phyloP scores from a whole-genome alignment of 257 asterid species.

The Forsythia suspensa region DNA sequence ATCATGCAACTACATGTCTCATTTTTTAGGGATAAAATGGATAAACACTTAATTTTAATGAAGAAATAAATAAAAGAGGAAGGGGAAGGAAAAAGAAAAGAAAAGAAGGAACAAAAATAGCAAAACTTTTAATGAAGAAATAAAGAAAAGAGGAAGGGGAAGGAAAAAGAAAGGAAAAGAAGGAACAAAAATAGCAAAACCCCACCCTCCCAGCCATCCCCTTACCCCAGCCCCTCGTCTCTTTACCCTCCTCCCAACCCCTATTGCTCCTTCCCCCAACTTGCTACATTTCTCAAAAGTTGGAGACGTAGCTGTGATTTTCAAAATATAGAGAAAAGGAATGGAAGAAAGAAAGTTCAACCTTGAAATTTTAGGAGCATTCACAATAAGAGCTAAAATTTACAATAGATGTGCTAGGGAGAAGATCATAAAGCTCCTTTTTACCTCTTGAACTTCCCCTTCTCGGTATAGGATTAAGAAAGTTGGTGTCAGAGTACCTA shows the following conservation, averaged over 20 bases:
- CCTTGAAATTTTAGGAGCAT: neutral
- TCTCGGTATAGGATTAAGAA: constrained; percentile 53
- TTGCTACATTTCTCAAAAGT: constrained; percentile 46
- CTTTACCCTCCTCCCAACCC: constrained; percentile 5
- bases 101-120: too few relatives aligned
- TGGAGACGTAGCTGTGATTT: neutral
- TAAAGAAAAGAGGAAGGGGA: too few relatives aligned
- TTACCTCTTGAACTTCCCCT: constrained; percentile 68
- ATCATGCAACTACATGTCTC: neutral
- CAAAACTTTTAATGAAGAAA: too few relatives aligned
- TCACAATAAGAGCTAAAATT: neutral
- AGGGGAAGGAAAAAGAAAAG: too few relatives aligned
- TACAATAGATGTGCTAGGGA: neutral
- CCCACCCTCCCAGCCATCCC: too few relatives aligned
- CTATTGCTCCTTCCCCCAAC: constrained; percentile 43
- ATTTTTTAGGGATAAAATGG: too few relatives aligned
- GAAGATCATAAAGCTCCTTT: neutral
- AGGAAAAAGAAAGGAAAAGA: too few relatives aligned
- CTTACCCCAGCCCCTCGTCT: constrained; percentile 19
- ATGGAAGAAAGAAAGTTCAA: neutral
- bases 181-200: too few relatives aligned
- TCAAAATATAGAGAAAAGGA: neutral
- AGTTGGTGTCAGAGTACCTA: constrained; percentile 61
- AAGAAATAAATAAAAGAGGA: too few relatives aligned
- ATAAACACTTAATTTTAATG: too few relatives aligned